phyloP scores from a whole-genome alignment of 352 stramenopile species.

The Aphanomyces stellatus region DNA sequence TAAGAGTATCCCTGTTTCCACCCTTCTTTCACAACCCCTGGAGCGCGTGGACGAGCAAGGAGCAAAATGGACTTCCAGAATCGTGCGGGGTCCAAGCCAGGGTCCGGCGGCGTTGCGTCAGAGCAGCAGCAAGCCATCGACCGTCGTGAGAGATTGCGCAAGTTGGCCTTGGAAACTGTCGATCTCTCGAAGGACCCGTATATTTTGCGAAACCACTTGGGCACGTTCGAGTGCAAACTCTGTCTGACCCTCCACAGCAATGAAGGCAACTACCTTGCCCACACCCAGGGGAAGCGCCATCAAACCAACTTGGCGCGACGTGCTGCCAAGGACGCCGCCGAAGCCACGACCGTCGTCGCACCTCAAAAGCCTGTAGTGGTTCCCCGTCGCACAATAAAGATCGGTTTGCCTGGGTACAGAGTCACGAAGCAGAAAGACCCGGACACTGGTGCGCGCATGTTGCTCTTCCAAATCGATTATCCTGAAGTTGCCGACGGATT shows the following conservation, averaged over 20 bases:
- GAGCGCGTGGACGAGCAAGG: too few relatives aligned
- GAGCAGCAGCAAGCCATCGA: constrained; percentile 84
- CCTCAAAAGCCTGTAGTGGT: constrained; percentile 23
- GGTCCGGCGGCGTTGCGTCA: constrained; percentile 61
- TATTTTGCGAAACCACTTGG: constrained; percentile 99
- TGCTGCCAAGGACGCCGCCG: constrained; percentile 69
- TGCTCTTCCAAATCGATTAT: constrained; percentile 95
- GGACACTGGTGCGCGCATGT: constrained; percentile 66
- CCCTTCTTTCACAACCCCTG: too few relatives aligned
- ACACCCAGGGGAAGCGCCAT: constrained; percentile 99
- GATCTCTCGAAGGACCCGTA: constrained; percentile 99
- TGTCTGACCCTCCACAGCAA: constrained; percentile 99
- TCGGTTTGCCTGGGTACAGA: constrained; percentile 96
- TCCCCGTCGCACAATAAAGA: constrained; percentile 83
- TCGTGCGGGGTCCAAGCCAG: constrained; percentile 72
- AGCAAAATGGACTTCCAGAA: constrained; percentile 89
- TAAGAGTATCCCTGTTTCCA: too few relatives aligned
- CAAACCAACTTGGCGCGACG: constrained; percentile 93
- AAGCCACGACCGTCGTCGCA: constrained; percentile 24
- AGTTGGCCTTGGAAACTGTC: constrained; percentile 98
- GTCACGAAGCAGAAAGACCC: constrained; percentile 92
- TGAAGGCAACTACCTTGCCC: constrained; percentile 98
- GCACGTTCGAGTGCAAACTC: constrained; percentile 98
- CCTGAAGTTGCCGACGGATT: constrained; percentile 90
- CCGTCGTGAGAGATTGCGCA: constrained; percentile 92